Conservation (phyloP, 2,329 filamentous ascomycete genomes). For the Phoma sp. region DNA sequence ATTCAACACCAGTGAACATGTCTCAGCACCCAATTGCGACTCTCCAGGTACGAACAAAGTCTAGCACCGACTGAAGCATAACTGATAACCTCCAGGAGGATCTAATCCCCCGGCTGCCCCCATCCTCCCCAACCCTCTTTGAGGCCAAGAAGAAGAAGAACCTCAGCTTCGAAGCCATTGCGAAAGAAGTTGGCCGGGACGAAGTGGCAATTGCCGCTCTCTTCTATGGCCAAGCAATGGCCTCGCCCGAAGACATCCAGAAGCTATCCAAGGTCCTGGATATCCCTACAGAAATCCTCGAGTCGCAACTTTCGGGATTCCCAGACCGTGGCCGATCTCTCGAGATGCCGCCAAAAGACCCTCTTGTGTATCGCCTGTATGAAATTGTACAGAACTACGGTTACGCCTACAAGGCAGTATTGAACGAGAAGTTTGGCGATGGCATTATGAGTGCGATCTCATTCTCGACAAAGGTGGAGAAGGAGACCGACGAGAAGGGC, state of each 20-base stretch:
- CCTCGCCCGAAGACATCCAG: constrained; percentile 72
- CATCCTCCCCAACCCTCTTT: constrained; percentile 77
- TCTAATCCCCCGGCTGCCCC: constrained; percentile 72
- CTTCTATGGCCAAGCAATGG: constrained; percentile 87
- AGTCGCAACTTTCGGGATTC: constrained; percentile 71
- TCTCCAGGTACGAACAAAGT: constrained; percentile 38
- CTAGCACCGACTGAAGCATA: background rate
- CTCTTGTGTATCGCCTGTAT: constrained; percentile 87
- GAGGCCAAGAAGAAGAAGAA: constrained; percentile 77
- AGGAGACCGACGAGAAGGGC: constrained; percentile 87
- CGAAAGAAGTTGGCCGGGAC: constrained; percentile 73
- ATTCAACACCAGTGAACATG: constrained; percentile 39
- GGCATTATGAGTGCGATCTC: constrained; percentile 97
- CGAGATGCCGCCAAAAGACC: constrained; percentile 85
- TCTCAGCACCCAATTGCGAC: constrained; percentile 50
- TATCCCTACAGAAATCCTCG: constrained; percentile 64
- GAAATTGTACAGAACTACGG: constrained; percentile 98
- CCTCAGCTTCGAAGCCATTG: constrained; percentile 82
- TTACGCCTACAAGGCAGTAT: constrained; percentile 90
- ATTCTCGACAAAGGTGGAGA: constrained; percentile 90
- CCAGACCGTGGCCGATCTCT: constrained; percentile 81
- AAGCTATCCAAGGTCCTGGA: constrained; percentile 72
- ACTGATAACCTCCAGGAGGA: constrained; percentile 60
- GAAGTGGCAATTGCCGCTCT: constrained; percentile 87
- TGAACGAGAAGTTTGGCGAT: constrained; percentile 84